These are phyloP conservation scores for Mucor ambiguus DNA, from an alignment of 371 early-diverging fungal genomes.

Conservation along the genomic window DNA sequence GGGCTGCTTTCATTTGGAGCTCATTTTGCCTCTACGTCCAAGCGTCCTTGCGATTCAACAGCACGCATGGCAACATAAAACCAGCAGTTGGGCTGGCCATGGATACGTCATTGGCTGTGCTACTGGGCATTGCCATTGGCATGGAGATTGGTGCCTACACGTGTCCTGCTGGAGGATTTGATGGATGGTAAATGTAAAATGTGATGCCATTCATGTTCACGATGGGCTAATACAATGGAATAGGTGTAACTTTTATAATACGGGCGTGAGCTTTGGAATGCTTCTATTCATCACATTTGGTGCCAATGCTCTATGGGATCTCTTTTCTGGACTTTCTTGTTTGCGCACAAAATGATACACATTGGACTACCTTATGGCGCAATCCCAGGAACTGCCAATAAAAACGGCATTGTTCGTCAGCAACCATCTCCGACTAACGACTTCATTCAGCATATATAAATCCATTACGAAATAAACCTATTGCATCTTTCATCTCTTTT, in stretches of 20 bases:
- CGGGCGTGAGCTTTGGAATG: slow-evolving; percentile 25
- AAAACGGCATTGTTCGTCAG: neutral
- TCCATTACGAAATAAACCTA: neutral
- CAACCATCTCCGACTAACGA: slow-evolving; percentile 11
- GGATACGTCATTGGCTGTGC: slow-evolving; percentile 25
- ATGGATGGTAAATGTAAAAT: slow-evolving; percentile 28
- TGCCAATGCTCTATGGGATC: slow-evolving; percentile 9
- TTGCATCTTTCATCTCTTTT: neutral
- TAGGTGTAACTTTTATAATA: slow-evolving; percentile 41
- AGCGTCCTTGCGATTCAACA: slow-evolving; percentile 26
- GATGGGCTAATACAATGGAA: neutral
- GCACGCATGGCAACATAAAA: slow-evolving; percentile 26
- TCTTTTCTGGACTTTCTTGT: slow-evolving; percentile 13
- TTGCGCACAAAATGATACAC: slow-evolving; percentile 21
- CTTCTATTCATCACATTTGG: slow-evolving; percentile 25
- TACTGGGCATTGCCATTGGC: slow-evolving; percentile 28
- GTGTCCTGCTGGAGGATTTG: slow-evolving; percentile 29
- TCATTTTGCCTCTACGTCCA: slow-evolving; percentile 33
- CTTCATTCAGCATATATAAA: neutral
- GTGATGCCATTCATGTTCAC: neutral
- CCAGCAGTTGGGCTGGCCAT: slow-evolving; percentile 20
- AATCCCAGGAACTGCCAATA: slow-evolving; percentile 32
- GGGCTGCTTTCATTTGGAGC: slow-evolving; percentile 28
- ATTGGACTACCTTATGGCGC: slow-evolving; percentile 22
- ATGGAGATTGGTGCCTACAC: slow-evolving; percentile 28